Conservation (phyloP, 164 flowering plant genomes). For the Piper betle region DNA sequence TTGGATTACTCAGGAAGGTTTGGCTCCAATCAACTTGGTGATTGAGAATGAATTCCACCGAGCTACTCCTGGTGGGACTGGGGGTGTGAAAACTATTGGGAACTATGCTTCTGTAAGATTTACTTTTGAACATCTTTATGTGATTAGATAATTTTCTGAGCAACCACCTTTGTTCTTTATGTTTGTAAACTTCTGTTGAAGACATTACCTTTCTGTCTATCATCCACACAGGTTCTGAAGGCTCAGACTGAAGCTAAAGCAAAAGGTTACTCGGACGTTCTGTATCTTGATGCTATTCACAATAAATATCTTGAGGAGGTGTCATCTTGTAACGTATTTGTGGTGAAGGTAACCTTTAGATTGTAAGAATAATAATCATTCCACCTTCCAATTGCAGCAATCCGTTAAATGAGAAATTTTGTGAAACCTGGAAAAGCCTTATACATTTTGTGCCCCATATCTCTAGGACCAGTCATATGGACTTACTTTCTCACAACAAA, state of each 20-base stretch:
- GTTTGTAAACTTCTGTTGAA: background rate
- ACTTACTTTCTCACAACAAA: no score
- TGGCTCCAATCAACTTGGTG: slow-evolving; percentile 76
- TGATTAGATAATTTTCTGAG: background rate
- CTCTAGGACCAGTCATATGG: no score
- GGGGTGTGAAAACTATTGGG: slow-evolving; percentile 87
- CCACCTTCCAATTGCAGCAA: no score
- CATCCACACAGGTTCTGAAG: slow-evolving; percentile 33
- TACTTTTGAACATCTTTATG: background rate
- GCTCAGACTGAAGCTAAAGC: slow-evolving; percentile 37
- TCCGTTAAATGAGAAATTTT: no score
- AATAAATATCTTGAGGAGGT: slow-evolving; percentile 59
- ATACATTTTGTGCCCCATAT: no score
- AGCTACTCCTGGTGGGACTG: slow-evolving; percentile 96
- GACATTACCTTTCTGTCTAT: background rate
- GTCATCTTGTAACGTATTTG: slow-evolving; percentile 56
- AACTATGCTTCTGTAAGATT: slow-evolving; percentile 89
- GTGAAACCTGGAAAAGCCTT: no score
- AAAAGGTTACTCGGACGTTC: slow-evolving; percentile 60
- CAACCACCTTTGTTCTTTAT: background rate
- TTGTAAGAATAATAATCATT: no score
- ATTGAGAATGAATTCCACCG: slow-evolving; percentile 79
- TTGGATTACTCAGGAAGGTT: slow-evolving; percentile 48
- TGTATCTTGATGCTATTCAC: slow-evolving; percentile 48
- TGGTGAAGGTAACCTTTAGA: slow-evolving; percentile 42